Evolutionary conservation across 1,139 yeast genomes (phyloP), one percentile per base, ranked within the genome.

Genomic region (Hansenula sp.): DNA sequence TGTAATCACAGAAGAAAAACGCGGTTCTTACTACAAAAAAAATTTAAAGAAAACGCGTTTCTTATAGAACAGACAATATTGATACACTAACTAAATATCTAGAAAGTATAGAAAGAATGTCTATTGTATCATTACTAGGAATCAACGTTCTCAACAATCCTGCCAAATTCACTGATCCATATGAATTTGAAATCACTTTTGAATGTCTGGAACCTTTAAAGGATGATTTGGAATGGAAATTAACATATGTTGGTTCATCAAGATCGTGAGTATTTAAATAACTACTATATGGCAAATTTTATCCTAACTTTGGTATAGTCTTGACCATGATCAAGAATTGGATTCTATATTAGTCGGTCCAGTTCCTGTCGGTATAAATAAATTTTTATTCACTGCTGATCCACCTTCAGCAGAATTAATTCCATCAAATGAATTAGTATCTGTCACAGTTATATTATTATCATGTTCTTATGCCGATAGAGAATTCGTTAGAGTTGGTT

Each of bases 321-420:
- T 31, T 8, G 97, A 92, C 52, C 97, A 92, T 55, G 99, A 92
- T 62, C 98, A 94, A 64, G 97, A 90, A 59, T 69, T 92, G 42
- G 99, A 92, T 59, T 88, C 97, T 2, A 81, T 94, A 35, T 69
- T 94, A 21, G 99, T 92, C 5, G 98, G 99, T 0, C 99, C 98
- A 0, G 96, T 92, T 4, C 99, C 98, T 0, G 95, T 92, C 5
- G 99, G 99, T 1, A 81, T 92, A 39, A 92, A 92, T 60, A 90
- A 92, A 63, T 94, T 92, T 55, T 73, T 90, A 16, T 86, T 92
- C 60, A 80, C 87, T 27, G 97, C 98, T 0, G 97, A 92, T 56
- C 96, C 99, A 0, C 98, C 98, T 1, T 81, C 92, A 3, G 95
- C 97, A 0, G 97, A 92, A 51, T 67, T 90, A 49, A 92, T 92